These are phyloP conservation scores for Purpureocillium takamizusanense DNA, from an alignment of 2,329 filamentous ascomycete species.

Conservation along the genomic window DNA sequence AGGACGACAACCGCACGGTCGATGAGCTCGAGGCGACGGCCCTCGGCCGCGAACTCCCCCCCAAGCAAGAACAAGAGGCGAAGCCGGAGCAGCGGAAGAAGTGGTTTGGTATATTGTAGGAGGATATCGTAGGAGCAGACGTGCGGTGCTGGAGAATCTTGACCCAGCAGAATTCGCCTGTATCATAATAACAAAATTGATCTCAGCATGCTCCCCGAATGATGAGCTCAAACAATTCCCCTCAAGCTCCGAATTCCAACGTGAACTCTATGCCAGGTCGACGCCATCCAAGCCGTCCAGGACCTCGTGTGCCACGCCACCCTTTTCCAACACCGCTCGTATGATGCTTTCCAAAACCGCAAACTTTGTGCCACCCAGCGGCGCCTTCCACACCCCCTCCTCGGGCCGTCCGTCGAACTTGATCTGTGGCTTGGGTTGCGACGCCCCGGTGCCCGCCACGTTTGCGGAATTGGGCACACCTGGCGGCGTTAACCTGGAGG, in stretches of 20 bases:
- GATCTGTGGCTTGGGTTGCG: slow-evolving; percentile 24
- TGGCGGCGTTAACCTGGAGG: slow-evolving; percentile 62
- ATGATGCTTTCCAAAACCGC: slow-evolving; percentile 65
- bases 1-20: slow-evolving; percentile 24
- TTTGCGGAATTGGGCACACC: slow-evolving; percentile 59
- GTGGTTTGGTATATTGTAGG: slow-evolving; percentile 75
- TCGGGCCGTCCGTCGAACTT: slow-evolving; percentile 42
- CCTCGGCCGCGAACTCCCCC: slow-evolving; percentile 24
- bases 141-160: no score
- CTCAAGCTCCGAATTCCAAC: neutral
- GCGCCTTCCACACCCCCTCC: slow-evolving; percentile 78
- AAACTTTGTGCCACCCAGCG: slow-evolving; percentile 74
- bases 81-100: slow-evolving; percentile 50
- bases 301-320: slow-evolving; percentile 79
- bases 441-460: slow-evolving; percentile 36
- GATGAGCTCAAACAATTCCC: neutral
- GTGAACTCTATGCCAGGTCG: slow-evolving; percentile 47
- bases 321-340: slow-evolving; percentile 63
- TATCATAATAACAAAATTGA: neutral
- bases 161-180: slow-evolving; percentile 1
- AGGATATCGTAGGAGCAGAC: no score
- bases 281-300: slow-evolving; percentile 72
- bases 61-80: slow-evolving; percentile 15
- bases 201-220: neutral
- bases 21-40: slow-evolving; percentile 25